Percentiles rank a stretch among this genome's conserved stretches.
phyloP scores from a whole-genome alignment of 2,329 filamentous ascomycete genomes.

The Paraconiothyrium sp. region DNA sequence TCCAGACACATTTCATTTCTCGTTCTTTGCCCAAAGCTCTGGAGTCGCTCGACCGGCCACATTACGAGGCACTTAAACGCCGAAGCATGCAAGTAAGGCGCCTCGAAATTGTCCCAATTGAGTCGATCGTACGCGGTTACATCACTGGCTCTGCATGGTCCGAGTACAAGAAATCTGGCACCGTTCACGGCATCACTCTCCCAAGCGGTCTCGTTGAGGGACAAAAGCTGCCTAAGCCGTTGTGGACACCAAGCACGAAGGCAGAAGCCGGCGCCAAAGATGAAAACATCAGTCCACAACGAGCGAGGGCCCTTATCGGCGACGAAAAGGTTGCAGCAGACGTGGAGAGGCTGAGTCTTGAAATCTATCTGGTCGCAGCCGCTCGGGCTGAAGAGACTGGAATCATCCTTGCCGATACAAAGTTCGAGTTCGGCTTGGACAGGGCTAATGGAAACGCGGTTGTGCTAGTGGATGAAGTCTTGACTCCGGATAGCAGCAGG shows the following conservation, averaged over 20 bases:
- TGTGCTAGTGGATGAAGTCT: constrained; percentile 82
- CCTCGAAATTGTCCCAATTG: constrained; percentile 78
- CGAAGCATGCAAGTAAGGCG: constrained; percentile 82
- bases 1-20: constrained; percentile 71
- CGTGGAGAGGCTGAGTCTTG: constrained; percentile 72
- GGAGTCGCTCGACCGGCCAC: constrained; percentile 35
- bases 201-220: constrained; percentile 75
- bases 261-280: constrained; percentile 81
- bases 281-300: constrained; percentile 81
- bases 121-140: constrained; percentile 89
- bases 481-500: constrained; percentile 78
- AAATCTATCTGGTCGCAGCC: constrained; percentile 71
- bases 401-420: constrained; percentile 81
- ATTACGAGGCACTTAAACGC: constrained; percentile 61
- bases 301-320: constrained; percentile 66
- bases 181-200: constrained; percentile 79
- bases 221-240: constrained; percentile 72
- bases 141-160: constrained; percentile 86
- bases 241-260: constrained; percentile 87
- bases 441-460: constrained; percentile 68
- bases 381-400: constrained; percentile 72
- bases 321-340: constrained; percentile 70
- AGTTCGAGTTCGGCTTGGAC: constrained; percentile 79
- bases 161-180: constrained; percentile 77
- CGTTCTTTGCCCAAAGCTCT: constrained; percentile 64